Evolutionary conservation across 495 filamentous ascomycete genomes (phyloP).

Genomic region (Penicillium cosmopolitanum): DNA sequence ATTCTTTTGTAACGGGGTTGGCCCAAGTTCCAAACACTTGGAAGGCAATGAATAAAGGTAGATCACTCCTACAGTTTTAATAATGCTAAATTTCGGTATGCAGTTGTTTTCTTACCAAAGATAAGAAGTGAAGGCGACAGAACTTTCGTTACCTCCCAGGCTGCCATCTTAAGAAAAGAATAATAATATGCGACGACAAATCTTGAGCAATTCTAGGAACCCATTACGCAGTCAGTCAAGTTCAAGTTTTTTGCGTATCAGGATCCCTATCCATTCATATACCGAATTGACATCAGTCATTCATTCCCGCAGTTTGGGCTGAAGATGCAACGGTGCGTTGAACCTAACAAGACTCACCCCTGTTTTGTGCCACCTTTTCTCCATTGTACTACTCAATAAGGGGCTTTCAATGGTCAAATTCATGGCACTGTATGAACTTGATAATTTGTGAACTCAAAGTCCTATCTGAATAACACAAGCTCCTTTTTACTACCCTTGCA

Average conservation of each 20-base stretch:
- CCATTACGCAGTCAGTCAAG: background rate
- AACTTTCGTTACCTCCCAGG: background rate
- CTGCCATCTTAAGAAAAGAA: background rate
- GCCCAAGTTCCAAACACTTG: too few relatives aligned
- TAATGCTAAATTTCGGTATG: too few relatives aligned
- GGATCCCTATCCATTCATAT: background rate
- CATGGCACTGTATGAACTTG: background rate
- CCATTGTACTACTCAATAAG: background rate
- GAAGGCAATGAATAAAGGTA: too few relatives aligned
- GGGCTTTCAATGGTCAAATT: background rate
- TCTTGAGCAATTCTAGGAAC: background rate
- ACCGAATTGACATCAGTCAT: background rate
- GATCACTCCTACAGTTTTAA: too few relatives aligned
- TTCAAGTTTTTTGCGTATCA: background rate
- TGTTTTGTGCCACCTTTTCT: background rate
- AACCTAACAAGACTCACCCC: background rate
- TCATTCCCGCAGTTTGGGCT: background rate
- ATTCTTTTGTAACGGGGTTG: too few relatives aligned
- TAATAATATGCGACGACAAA: background rate
- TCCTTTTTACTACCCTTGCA: background rate
- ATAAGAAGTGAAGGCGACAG: too few relatives aligned
- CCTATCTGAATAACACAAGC: background rate
- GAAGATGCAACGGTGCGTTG: conserved; percentile 5
- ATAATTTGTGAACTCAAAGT: background rate
- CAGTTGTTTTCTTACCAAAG: too few relatives aligned